A percentile compares a stretch with the other conserved stretches of the same genome.
These are phyloP conservation scores for Aplosporella prunicola DNA, from an alignment of 2,329 filamentous ascomycete genomes.

Conservation along the genomic window DNA sequence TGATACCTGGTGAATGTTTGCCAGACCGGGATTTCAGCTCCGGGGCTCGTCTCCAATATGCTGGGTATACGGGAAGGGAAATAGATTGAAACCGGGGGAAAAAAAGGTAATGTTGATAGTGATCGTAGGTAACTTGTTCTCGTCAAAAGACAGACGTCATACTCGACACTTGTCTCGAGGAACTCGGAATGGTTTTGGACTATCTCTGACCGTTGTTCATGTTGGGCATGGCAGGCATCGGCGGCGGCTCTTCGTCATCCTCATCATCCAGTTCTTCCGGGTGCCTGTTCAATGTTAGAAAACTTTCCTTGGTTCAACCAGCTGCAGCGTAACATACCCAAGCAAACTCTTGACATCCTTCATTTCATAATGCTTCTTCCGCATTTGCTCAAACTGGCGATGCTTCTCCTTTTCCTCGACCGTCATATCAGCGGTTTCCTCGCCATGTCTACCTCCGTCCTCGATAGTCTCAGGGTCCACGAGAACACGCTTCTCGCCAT, in stretches of 20 bases:
- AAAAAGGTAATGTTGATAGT: constrained; percentile 5
- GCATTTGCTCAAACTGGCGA: constrained; percentile 75
- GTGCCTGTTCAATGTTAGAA: constrained; percentile 22
- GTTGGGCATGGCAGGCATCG: constrained; percentile 11
- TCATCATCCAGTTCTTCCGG: constrained; percentile 35
- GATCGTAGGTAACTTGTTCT: no score
- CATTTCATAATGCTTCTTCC: constrained; percentile 99
- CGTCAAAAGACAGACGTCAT: no score
- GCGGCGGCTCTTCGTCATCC: constrained; percentile 21
- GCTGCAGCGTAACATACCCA: constrained; percentile 43
- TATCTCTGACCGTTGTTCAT: no score
- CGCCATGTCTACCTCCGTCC: constrained; percentile 45
- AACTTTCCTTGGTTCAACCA: constrained; percentile 16
- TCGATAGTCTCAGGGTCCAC: constrained; percentile 48
- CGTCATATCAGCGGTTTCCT: constrained; percentile 45
- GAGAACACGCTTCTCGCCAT: constrained; percentile 67
- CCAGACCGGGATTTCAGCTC: no score
- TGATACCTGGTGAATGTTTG: no score
- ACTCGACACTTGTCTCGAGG: no score
- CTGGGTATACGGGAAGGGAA: constrained; percentile 11
- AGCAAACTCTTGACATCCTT: constrained; percentile 81
- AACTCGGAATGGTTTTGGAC: no score
- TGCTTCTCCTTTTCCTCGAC: constrained; percentile 83
- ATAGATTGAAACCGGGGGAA: constrained; percentile 1
- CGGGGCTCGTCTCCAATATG: no score